Evolutionary conservation across 805 yeast genomes (phyloP), one percentile per base, ranked within the genome.

Genomic region (Millerozyma miso): DNA sequence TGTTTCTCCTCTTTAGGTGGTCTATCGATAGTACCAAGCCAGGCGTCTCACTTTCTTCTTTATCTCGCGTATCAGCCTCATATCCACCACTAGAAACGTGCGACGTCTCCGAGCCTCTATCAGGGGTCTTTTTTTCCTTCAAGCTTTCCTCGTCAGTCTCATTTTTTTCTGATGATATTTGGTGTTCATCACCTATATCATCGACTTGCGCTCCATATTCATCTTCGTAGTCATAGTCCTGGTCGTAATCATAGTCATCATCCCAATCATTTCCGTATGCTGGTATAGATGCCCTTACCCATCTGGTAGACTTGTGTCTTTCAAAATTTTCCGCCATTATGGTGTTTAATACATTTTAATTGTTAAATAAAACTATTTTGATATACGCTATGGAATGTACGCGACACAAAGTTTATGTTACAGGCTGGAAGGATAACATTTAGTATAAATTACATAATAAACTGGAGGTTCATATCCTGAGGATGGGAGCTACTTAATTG

Each of bases 201-300:
- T 15, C 26, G 35, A 32, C 19, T 20, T 46, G 45, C 13, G 38
- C 37, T 5, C 40, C 53, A 3, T 43, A 33, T n/a, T 40, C 50
- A 2, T 49, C 42, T 8, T 32, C 49, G 6, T 46, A 43, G 12
- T 20, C 50, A 29, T 44, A 42, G 4, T 45, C 58, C 42, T 53
- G 50, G 17, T 53, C 59, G 37, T 55, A 48, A 26, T 60, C 68
- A 41, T 59, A 59, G 19, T 63, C 69, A 41, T 63, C 68, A 17
- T 59, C 66, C 74, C 74, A 69, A 17, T 66, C 71, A 42, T 66
- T 71, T 1, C 72, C 72, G 44, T 68, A 68, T 2, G 59, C 42
- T n/a, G 74, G 76, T 4, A 63, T 65, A n/a, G 63, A 50, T 4
- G 74, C 68, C 41, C 63, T 65, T 8, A 62, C 72, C 75, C 75